phyloP scores from a whole-genome alignment of 768 basidiomycete genomes.

The Kwoniella newhampshirensis region DNA sequence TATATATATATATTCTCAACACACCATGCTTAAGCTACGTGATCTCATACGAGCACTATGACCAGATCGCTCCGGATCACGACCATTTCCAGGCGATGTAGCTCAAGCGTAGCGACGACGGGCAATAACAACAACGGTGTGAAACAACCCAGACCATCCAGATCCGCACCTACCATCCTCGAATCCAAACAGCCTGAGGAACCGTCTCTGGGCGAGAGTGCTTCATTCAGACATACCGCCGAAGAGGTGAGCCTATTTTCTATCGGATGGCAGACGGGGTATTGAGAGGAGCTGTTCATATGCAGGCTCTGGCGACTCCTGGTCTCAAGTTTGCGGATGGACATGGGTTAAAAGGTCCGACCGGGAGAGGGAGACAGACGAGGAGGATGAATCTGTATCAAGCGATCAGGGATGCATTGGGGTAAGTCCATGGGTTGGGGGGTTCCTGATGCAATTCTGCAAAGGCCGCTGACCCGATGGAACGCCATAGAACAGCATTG shows the following conservation, averaged over 20 bases:
- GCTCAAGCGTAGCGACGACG: too few species aligned
- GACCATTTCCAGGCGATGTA: too few species aligned
- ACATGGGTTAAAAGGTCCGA: slow-evolving; percentile 43
- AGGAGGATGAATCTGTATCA: slow-evolving; percentile 96
- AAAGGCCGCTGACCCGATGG: not conserved
- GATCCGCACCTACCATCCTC: slow-evolving; percentile 14
- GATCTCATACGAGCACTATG: too few species aligned
- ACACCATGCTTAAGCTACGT: too few species aligned
- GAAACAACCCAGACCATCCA: slow-evolving; percentile 4
- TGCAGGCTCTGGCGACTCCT: slow-evolving; percentile 38
- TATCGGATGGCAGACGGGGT: not conserved
- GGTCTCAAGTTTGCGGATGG: slow-evolving; percentile 45
- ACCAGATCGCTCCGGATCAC: too few species aligned
- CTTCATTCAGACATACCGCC: slow-evolving; percentile 14
- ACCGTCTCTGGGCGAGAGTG: slow-evolving; percentile 19
- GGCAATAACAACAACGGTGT: too few species aligned
- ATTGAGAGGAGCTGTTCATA: not conserved
- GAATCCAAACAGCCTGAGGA: slow-evolving; percentile 14
- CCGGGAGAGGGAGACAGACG: slow-evolving; percentile 71
- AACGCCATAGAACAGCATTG: slow-evolving; percentile 66
- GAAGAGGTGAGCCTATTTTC: slow-evolving; percentile 13
- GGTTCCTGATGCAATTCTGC: not conserved
- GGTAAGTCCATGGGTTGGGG: slow-evolving; percentile 55
- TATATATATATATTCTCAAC: too few species aligned
- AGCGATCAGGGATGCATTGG: slow-evolving; percentile 85